Conservation (phyloP, 2,329 filamentous ascomycete species). For the Magnaporthiopsis incrustans region DNA sequence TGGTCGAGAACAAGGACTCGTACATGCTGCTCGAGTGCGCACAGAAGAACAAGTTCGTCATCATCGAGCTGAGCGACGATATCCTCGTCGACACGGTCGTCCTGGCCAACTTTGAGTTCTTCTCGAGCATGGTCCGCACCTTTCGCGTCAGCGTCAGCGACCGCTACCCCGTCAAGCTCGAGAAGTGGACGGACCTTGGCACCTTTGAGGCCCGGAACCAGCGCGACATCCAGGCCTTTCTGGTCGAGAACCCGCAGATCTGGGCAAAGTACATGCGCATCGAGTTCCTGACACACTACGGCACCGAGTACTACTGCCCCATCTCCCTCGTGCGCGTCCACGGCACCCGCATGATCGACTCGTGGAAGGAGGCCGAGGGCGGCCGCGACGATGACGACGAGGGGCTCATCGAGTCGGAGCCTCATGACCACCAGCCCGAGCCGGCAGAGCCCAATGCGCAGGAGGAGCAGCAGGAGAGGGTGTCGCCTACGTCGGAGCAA, state of each 20-base stretch:
- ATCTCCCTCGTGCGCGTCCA: constrained; percentile 86
- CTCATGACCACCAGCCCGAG: constrained; percentile 16
- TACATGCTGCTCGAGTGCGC: constrained; percentile 96
- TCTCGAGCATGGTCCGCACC: constrained; percentile 89
- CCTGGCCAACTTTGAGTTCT: constrained; percentile 98
- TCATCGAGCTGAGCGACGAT: constrained; percentile 85
- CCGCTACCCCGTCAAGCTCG: constrained; percentile 83
- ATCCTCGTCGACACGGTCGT: constrained; percentile 88
- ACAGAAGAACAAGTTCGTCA: constrained; percentile 81
- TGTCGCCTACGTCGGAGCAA: neutral
- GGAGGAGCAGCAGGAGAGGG: constrained; percentile 12
- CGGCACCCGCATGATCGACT: constrained; percentile 93
- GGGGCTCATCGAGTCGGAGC: constrained; percentile 17
- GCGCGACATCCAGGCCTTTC: constrained; percentile 86
- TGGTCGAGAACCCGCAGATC: constrained; percentile 89
- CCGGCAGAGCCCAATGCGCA: constrained; percentile 20
- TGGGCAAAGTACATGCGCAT: constrained; percentile 91
- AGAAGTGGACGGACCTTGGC: constrained; percentile 85
- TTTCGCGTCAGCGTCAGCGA: constrained; percentile 92
- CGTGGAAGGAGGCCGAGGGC: constrained; percentile 74
- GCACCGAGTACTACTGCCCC: constrained; percentile 94
- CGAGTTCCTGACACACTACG: constrained; percentile 88
- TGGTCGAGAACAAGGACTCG: constrained; percentile 96
- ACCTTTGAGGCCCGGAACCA: constrained; percentile 88
- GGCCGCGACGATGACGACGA: constrained; percentile 56